Evolutionary conservation across 495 filamentous ascomycete genomes (phyloP).

Genomic region (Articulospora tetracladia): DNA sequence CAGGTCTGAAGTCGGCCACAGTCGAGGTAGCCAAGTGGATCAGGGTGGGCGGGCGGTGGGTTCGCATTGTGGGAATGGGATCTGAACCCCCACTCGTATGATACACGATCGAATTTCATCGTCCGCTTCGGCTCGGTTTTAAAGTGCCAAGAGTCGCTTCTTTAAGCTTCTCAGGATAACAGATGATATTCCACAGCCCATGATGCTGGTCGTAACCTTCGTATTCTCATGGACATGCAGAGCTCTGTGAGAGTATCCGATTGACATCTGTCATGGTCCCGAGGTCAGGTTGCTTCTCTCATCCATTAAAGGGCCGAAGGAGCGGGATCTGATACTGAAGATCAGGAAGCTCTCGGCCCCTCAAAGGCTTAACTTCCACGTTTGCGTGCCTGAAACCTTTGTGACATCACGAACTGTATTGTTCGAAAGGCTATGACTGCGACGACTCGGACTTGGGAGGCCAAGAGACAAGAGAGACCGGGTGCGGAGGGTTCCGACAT

Average conservation of each 20-base stretch:
- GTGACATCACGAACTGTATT: not conserved
- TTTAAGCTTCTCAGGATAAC: not conserved
- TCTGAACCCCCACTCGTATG: not conserved
- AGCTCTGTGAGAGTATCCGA: too few relatives aligned
- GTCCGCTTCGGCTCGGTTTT: not conserved
- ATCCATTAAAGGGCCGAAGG: not conserved
- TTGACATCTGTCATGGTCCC: too few relatives aligned
- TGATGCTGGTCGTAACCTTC: not conserved
- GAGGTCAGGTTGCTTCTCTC: not conserved
- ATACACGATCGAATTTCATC: not conserved
- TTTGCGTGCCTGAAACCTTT: not conserved
- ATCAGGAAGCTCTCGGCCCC: not conserved
- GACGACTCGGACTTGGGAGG: too few relatives aligned
- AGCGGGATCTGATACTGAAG: not conserved
- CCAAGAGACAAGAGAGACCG: too few relatives aligned
- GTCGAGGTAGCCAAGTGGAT: not conserved
- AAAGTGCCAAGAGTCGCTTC: not conserved
- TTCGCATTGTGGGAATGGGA: not conserved
- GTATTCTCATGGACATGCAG: not conserved
- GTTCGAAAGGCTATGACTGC: not conserved
- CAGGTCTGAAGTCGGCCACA: too few relatives aligned
- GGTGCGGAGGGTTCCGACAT: too few relatives aligned
- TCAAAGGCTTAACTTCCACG: not conserved
- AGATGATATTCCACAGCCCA: not conserved
- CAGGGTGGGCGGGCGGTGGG: too few relatives aligned